Percentiles rank a stretch among this genome's conserved stretches.
These are phyloP conservation scores for Kwoniella pini DNA, from an alignment of 768 basidiomycete genomes.

Conservation along the genomic window DNA sequence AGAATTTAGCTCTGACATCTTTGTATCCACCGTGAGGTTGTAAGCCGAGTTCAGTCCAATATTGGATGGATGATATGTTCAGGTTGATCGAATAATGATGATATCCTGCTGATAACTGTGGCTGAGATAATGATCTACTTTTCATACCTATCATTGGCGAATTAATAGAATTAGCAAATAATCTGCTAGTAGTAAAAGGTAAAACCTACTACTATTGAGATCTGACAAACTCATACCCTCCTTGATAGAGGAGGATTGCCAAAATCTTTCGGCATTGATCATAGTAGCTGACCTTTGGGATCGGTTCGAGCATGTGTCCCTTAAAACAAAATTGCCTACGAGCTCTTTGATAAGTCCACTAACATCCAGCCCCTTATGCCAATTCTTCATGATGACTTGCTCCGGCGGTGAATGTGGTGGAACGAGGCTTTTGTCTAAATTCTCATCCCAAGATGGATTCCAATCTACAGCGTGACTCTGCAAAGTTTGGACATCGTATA, in stretches of 20 bases:
- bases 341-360: constrained; percentile 20
- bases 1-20: constrained; percentile 21
- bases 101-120: constrained; percentile 35
- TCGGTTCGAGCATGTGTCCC: no score
- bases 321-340: no score
- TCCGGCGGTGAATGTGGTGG: no score
- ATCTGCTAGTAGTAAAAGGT: no score
- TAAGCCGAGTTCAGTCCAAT: constrained; percentile 42
- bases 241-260: no score
- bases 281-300: no score
- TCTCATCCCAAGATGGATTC: constrained; percentile 17
- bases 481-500: constrained; percentile 5
- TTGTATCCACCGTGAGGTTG: constrained; percentile 43
- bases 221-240: background rate
- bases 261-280: no score
- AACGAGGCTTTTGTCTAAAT: no score
- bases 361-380: constrained; percentile 14
- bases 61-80: constrained; percentile 29
- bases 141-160: constrained; percentile 6
- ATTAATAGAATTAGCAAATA: no score
- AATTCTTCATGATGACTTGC: background rate
- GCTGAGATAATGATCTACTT: constrained; percentile 11
- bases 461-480: constrained; percentile 5
- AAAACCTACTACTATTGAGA: constrained; percentile 5
- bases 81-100: constrained; percentile 28